Conservation (phyloP, 805 yeast species). For the Tetrapisispora taiwanensis region DNA sequence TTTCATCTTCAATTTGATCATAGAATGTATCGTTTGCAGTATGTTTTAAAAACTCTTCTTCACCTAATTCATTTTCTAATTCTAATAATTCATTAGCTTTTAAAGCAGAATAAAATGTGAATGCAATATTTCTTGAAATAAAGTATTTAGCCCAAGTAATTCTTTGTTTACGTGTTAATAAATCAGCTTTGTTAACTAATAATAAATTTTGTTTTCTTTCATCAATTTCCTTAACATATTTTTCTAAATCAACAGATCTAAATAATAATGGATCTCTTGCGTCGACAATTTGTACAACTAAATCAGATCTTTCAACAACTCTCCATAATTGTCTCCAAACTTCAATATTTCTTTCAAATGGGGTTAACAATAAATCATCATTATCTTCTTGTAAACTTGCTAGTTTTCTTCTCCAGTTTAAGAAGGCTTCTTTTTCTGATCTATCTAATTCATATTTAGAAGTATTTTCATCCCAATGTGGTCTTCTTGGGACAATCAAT, state of each 20-base stretch:
- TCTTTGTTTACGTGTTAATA: constrained; percentile 69
- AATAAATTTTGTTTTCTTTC: constrained; percentile 70
- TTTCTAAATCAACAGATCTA: constrained; percentile 79
- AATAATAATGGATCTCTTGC: constrained; percentile 89
- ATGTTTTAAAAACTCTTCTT: constrained; percentile 26
- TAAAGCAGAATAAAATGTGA: constrained; percentile 87
- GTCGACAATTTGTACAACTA: constrained; percentile 94
- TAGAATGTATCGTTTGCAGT: constrained; percentile 15
- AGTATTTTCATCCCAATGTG: constrained; percentile 67
- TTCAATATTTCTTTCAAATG: constrained; percentile 93
- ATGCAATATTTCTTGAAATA: constrained; percentile 54
- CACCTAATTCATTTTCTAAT: constrained; percentile 38
- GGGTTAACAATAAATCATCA: constrained; percentile 74
- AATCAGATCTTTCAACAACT: constrained; percentile 88
- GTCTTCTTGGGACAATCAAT: constrained; percentile 88
- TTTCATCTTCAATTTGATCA: constrained; percentile 11
- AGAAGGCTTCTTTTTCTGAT: constrained; percentile 79
- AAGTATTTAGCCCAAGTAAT: constrained; percentile 82
- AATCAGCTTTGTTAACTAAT: constrained; percentile 88
- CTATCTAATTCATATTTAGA: constrained; percentile 72
- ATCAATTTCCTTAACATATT: constrained; percentile 68
- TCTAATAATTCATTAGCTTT: constrained; percentile 70
- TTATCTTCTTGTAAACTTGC: constrained; percentile 77
- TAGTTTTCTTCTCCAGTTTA: constrained; percentile 87
- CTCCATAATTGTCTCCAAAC: constrained; percentile 99